These are phyloP conservation scores for Schrenkiella parvula DNA, from an alignment of 345 rosid genomes.

Conservation along the genomic window DNA sequence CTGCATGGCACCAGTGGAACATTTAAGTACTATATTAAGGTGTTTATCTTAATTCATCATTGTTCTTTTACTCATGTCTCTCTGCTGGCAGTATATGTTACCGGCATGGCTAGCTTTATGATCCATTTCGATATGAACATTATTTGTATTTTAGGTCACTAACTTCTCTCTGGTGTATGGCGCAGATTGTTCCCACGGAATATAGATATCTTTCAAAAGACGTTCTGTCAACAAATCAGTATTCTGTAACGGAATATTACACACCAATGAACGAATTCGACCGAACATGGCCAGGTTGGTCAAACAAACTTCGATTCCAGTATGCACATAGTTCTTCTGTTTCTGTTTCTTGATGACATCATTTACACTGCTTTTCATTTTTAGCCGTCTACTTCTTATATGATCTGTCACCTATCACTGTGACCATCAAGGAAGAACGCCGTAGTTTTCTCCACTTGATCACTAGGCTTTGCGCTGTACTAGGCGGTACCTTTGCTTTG, in stretches of 20 bases:
- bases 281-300: constrained; percentile 93
- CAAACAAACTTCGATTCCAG: not conserved
- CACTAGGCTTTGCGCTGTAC: constrained; percentile 97
- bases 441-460: constrained; percentile 92
- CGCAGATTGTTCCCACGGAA: constrained; percentile 97
- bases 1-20: constrained; percentile 79
- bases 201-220: constrained; percentile 83
- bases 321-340: not conserved
- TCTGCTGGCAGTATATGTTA: not conserved
- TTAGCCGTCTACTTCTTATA: constrained; percentile 94
- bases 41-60: constrained; percentile 22
- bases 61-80: not conserved
- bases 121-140: not conserved
- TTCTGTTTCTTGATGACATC: constrained; percentile 3
- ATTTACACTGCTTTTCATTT: not conserved
- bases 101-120: not conserved
- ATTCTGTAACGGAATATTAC: constrained; percentile 88
- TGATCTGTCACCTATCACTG: constrained; percentile 95
- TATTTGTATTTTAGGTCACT: not conserved
- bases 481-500: constrained; percentile 96
- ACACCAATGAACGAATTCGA: constrained; percentile 70
- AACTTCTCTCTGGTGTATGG: constrained; percentile 6
- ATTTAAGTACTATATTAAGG: constrained; percentile 97
- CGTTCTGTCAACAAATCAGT: constrained; percentile 84
- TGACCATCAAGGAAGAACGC: constrained; percentile 87